Percentiles rank a stretch among this genome's conserved stretches.
These are phyloP conservation scores for Clitopilus hobsonii DNA, from an alignment of 768 basidiomycete species.

Conservation along the genomic window DNA sequence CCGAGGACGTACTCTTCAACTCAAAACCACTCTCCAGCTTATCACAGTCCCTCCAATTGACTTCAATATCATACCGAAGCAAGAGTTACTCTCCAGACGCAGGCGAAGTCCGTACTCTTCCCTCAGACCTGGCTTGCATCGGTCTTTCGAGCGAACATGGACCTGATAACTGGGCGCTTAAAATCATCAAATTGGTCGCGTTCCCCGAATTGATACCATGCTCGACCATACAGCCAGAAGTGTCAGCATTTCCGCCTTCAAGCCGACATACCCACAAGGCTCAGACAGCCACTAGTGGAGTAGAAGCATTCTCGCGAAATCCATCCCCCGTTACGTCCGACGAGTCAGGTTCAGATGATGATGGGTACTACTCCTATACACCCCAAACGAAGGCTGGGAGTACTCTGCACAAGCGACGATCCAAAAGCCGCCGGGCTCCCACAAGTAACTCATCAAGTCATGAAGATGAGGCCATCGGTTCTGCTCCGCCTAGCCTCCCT, in stretches of 20 bases:
- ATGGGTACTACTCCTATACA: conserved; percentile 61
- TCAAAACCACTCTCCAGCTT: not conserved
- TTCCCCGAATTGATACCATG: conserved; percentile 67
- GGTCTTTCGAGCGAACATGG: conserved; percentile 63
- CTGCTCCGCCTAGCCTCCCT: conserved; percentile 33
- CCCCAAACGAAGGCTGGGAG: conserved; percentile 34
- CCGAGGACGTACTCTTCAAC: not conserved
- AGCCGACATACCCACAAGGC: not conserved
- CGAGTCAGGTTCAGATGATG: conserved; percentile 30
- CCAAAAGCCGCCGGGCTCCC: conserved; percentile 9
- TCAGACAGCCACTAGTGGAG: not conserved
- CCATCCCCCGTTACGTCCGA: not conserved
- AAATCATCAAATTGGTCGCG: conserved; percentile 73
- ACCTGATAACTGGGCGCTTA: conserved; percentile 69
- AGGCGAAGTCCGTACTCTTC: conserved; percentile 56
- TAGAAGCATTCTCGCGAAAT: not conserved
- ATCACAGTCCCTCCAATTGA: not conserved
- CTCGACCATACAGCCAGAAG: conserved; percentile 12
- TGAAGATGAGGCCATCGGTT: not conserved
- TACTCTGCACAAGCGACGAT: conserved; percentile 28
- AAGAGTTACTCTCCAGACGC: conserved; percentile 52
- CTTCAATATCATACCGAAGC: conserved; percentile 11
- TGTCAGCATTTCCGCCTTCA: conserved; percentile 9
- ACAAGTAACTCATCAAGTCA: not conserved
- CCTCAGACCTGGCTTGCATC: conserved; percentile 73